Percentiles rank a stretch among this genome's conserved stretches.
Conservation (phyloP, 1,139 yeast species). For the Magnusiomyces paraingens region DNA sequence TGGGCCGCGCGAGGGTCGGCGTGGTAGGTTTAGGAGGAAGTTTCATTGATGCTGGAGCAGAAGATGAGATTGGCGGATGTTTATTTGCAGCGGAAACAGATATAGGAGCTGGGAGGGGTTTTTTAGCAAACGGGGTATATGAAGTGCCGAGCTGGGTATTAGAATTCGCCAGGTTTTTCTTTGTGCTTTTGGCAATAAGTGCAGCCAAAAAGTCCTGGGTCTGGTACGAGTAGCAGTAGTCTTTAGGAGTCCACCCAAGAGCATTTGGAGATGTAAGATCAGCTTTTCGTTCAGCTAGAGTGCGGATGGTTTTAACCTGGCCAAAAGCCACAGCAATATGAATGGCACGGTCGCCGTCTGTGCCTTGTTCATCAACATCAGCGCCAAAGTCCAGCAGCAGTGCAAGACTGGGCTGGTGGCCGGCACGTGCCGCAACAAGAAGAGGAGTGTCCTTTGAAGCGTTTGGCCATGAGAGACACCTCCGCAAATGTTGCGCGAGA, state of each 20-base stretch:
- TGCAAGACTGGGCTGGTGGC: constrained; percentile 64
- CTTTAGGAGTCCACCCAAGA: constrained; percentile 63
- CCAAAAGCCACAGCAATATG: constrained; percentile 82
- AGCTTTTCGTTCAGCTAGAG: constrained; percentile 49
- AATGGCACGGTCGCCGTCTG: constrained; percentile 68
- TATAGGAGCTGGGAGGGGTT: neutral
- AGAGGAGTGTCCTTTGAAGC: constrained; percentile 51
- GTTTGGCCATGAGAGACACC: constrained; percentile 58
- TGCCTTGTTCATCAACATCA: constrained; percentile 48
- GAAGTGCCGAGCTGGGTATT: neutral
- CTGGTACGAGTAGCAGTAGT: constrained; percentile 33
- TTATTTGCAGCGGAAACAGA: neutral
- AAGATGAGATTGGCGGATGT: neutral
- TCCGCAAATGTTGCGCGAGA: constrained; percentile 72
- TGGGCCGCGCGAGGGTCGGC: constrained; percentile 1
- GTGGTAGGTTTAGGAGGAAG: neutral
- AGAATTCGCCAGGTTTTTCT: neutral
- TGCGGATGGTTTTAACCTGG: constrained; percentile 53
- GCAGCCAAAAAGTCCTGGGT: constrained; percentile 34
- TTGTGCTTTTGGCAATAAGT: constrained; percentile 16
- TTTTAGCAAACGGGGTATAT: constrained; percentile 1
- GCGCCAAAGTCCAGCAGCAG: constrained; percentile 78
- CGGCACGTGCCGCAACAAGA: constrained; percentile 63
- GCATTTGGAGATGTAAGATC: constrained; percentile 47
- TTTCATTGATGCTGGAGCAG: neutral